Conservation (phyloP, 2,329 filamentous ascomycete species). For the Falciphora oryzae region DNA sequence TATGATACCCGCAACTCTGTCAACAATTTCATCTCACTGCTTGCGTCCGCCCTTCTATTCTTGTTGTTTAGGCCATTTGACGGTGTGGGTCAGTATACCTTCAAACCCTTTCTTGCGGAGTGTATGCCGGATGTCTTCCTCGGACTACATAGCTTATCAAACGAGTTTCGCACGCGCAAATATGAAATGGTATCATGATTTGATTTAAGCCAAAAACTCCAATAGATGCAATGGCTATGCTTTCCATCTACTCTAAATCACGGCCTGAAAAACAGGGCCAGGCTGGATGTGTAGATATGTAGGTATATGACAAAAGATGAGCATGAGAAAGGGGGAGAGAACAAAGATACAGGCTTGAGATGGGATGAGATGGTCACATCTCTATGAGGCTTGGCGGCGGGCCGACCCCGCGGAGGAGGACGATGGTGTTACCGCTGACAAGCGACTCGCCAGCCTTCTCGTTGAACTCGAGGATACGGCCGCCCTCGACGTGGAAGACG, state of each 20-base stretch:
- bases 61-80: not conserved
- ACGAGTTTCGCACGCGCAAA: not conserved
- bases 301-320: not conserved
- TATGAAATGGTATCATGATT: not conserved
- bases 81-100: too few relatives aligned
- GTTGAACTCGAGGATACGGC: constrained; percentile 76
- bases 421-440: constrained; percentile 81
- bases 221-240: not conserved
- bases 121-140: too few relatives aligned
- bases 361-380: constrained; percentile 24
- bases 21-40: not conserved
- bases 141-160: too few relatives aligned
- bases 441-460: constrained; percentile 75
- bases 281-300: not conserved
- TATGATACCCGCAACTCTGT: constrained; percentile 10
- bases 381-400: constrained; percentile 70
- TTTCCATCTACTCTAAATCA: not conserved
- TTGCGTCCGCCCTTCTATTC: not conserved
- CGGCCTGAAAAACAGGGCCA: not conserved
- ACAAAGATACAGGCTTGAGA: not conserved
- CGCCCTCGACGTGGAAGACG: constrained; percentile 90
- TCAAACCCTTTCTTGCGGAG: too few relatives aligned
- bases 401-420: constrained; percentile 79
- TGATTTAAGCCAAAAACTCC: not conserved
- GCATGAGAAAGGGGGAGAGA: not conserved